A percentile compares a stretch with the other conserved stretches of the same genome.
Evolutionary conservation across 2,329 filamentous ascomycete species (phyloP).

Genomic region (Hysterium pulicare): DNA sequence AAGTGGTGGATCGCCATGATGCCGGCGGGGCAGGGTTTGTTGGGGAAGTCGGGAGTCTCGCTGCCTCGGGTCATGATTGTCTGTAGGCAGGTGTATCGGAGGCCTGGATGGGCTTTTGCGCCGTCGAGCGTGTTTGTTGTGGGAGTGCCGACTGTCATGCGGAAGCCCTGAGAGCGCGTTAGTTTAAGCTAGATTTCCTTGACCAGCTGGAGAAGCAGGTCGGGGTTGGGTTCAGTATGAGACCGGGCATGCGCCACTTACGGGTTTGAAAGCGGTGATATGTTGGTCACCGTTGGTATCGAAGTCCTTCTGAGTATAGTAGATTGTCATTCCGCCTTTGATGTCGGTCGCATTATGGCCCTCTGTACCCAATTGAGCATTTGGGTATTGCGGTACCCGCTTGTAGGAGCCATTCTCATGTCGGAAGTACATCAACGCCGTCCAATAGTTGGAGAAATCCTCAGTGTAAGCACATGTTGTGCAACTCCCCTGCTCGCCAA

Average conservation of each 20-base stretch:
- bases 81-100: slow-evolving; percentile 22
- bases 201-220: background rate
- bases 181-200: slow-evolving; percentile 1
- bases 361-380: slow-evolving; percentile 18
- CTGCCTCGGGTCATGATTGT: slow-evolving; percentile 22
- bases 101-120: slow-evolving; percentile 11
- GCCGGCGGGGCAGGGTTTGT: slow-evolving; percentile 18
- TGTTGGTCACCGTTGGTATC: slow-evolving; percentile 23
- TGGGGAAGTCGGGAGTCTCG: slow-evolving; percentile 20
- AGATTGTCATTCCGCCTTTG: slow-evolving; percentile 33
- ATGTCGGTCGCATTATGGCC: slow-evolving; percentile 18
- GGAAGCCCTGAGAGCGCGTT: slow-evolving; percentile 21
- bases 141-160: slow-evolving; percentile 32
- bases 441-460: slow-evolving; percentile 28
- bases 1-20: slow-evolving; percentile 25
- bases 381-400: slow-evolving; percentile 22
- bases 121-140: slow-evolving; percentile 18
- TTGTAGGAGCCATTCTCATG: slow-evolving; percentile 27
- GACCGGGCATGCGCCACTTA: slow-evolving; percentile 7
- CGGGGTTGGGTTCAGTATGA: background rate
- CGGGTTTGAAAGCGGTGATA: slow-evolving; percentile 23
- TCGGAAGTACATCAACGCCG: slow-evolving; percentile 27
- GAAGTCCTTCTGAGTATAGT: slow-evolving; percentile 36
- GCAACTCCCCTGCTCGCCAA: slow-evolving; percentile 18
- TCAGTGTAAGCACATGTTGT: slow-evolving; percentile 3